phyloP scores from a whole-genome alignment of 179 eudicot genomes.

The Silene vulgaris region DNA sequence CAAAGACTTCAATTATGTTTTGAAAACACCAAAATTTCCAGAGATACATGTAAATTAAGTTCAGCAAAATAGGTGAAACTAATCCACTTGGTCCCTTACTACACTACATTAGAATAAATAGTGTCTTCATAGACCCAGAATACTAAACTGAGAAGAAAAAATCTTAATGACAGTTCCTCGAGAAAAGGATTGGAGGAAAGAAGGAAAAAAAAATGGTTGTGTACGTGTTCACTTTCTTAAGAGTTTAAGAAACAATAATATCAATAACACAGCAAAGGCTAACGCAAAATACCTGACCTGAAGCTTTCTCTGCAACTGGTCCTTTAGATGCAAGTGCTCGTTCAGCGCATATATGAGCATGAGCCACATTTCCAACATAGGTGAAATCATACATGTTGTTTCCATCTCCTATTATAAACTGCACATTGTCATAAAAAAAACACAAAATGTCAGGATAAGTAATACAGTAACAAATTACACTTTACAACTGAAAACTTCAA shows the following conservation, averaged over 20 bases:
- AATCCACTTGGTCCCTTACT: background rate
- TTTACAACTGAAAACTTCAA: background rate
- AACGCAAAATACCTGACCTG: conserved; percentile 67
- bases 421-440: conserved; percentile 19
- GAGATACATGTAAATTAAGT: background rate
- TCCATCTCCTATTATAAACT: conserved; percentile 94
- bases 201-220: background rate
- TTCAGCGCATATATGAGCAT: conserved; percentile 98
- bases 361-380: conserved; percentile 95
- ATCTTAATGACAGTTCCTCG: background rate
- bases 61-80: background rate
- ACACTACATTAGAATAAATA: background rate
- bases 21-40: background rate
- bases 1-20: background rate
- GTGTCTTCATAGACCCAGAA: background rate
- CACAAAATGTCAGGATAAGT: background rate
- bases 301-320: conserved; percentile 69
- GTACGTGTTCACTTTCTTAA: background rate
- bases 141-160: background rate
- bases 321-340: conserved; percentile 90
- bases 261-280: background rate
- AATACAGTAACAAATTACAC: background rate
- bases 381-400: conserved; percentile 94
- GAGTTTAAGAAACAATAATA: background rate
- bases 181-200: background rate